These are phyloP conservation scores for Physcia stellaris DNA, from an alignment of 495 filamentous ascomycete genomes.

Conservation along the genomic window DNA sequence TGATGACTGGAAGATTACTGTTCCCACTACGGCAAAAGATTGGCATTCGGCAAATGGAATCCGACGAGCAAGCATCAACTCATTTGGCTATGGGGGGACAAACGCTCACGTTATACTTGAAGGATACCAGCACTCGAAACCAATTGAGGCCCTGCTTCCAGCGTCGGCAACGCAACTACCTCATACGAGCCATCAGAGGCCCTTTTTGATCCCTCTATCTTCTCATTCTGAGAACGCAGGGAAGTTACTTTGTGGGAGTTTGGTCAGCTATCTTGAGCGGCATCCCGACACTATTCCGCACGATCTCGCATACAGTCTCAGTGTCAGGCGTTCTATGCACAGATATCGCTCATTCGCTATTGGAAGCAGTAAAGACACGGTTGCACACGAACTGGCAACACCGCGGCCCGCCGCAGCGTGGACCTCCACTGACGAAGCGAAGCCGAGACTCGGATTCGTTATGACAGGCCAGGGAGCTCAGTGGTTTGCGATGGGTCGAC, in stretches of 20 bases:
- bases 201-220: no score
- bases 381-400: slow-evolving; percentile 1
- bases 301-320: slow-evolving; percentile 23
- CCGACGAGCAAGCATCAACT: slow-evolving; percentile 22
- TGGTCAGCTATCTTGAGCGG: no score
- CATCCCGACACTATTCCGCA: no score
- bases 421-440: slow-evolving; percentile 3
- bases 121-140: slow-evolving; percentile 9
- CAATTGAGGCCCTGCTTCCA: no score
- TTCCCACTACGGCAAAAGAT: slow-evolving; percentile 10
- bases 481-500: slow-evolving; percentile 19
- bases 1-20: slow-evolving; percentile 7
- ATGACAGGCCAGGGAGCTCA: slow-evolving; percentile 25
- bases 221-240: no score
- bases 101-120: slow-evolving; percentile 24
- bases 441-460: slow-evolving; percentile 5
- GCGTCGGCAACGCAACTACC: no score
- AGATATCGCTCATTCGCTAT: slow-evolving; percentile 17
- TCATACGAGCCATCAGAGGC: no score
- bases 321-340: slow-evolving; percentile 16
- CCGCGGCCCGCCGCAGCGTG: slow-evolving; percentile 9
- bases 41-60: slow-evolving; percentile 17
- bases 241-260: no score
- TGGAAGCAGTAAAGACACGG: slow-evolving; percentile 5
- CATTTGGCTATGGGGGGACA: slow-evolving; percentile 25